Evolutionary conservation across 2,329 filamentous ascomycete genomes (phyloP), one percentile per base, ranked within the genome.

Genomic region (Penicillium thymicola): DNA sequence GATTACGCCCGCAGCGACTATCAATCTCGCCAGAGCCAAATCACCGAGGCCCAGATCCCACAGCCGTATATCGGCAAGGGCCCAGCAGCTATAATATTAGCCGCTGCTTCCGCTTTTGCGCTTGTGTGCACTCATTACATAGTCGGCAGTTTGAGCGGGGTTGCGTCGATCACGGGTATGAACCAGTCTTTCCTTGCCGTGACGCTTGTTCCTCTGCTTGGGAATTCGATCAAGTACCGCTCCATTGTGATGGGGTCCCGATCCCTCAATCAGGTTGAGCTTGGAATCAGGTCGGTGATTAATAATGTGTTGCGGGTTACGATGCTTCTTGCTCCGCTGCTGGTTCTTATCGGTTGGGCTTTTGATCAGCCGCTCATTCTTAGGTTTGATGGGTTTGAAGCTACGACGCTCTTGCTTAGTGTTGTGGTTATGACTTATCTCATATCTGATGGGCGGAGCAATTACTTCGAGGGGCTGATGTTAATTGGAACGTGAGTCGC

Each of bases 391-490:
- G 56, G 49, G 13, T 65, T 65, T 41, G 61, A 63, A 18, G 57
- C 62, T 36, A 63, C 57, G 5, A 62, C 59, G 1, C 43, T 65
- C 30, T 57, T 65, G 16, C 47, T 63, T 13, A 59, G 61, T 27
- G 55, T 61, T 21, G 57, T 65, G 48, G 61, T 65, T 4, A 62
- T 63, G 59, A 65, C 44, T 16, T 61, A 65, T 47, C 52, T 65
- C 3, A 63, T 64, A 25, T 57, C 62, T 16, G 61, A 65, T 54
- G 61, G 62, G 21, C 43, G 55, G 32, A 62, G 54, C 14, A 65
- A 65, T 47, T 65, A 65, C 21, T 65, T 64, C 21, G 62, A 64
- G 30, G 62, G 62, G 9, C 28, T 60, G 28, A 62, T 64, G 59
- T 40, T 65, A 10, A 57, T 63, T 23, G 62, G 62, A 55, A 63